Evolutionary conservation across 2,329 filamentous ascomycete species (phyloP).

Genomic region (Nothomitra cinnamomea): DNA sequence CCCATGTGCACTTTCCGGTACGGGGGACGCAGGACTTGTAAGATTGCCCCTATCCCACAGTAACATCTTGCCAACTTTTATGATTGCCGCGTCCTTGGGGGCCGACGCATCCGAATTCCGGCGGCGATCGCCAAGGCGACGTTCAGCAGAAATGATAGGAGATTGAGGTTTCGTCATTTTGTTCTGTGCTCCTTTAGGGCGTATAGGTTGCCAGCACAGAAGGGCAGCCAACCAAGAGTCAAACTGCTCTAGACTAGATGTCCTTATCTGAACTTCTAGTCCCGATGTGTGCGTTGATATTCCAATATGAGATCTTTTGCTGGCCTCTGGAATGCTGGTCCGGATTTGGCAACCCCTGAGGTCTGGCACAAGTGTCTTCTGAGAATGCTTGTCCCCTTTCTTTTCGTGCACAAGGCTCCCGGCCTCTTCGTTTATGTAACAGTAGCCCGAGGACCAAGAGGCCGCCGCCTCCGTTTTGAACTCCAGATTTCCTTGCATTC

Average conservation of each 20-base stretch:
- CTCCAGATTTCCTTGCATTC: conserved; percentile 63
- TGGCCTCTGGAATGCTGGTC: conserved; percentile 16
- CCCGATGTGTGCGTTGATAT: conserved; percentile 36
- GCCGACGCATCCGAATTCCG: conserved; percentile 55
- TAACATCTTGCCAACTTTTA: conserved; percentile 30
- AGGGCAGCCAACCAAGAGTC: conserved; percentile 69
- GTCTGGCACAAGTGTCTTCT: conserved; percentile 52
- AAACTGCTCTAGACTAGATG: conserved; percentile 44
- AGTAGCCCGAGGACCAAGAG: conserved; percentile 53
- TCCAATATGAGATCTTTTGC: conserved; percentile 34
- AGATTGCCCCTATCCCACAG: conserved; percentile 66
- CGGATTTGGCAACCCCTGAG: conserved; percentile 57
- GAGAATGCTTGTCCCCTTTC: conserved; percentile 45
- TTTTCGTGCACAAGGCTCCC: conserved; percentile 61
- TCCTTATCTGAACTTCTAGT: conserved; percentile 47
- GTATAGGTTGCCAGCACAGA: conserved; percentile 65
- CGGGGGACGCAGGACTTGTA: conserved; percentile 9
- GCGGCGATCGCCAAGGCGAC: conserved; percentile 12
- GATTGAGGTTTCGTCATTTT: conserved; percentile 34
- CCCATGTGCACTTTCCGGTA: conserved; percentile 25
- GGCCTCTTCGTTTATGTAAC: conserved; percentile 60
- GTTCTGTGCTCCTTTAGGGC: conserved; percentile 36
- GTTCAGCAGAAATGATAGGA: conserved; percentile 23
- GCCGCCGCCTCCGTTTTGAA: conserved; percentile 46
- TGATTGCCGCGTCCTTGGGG: conserved; percentile 43